A percentile compares a stretch with the other conserved stretches of the same genome.
These are phyloP conservation scores for Fraxinus sp. DNA, from an alignment of 305 asterid species.

Conservation along the genomic window DNA sequence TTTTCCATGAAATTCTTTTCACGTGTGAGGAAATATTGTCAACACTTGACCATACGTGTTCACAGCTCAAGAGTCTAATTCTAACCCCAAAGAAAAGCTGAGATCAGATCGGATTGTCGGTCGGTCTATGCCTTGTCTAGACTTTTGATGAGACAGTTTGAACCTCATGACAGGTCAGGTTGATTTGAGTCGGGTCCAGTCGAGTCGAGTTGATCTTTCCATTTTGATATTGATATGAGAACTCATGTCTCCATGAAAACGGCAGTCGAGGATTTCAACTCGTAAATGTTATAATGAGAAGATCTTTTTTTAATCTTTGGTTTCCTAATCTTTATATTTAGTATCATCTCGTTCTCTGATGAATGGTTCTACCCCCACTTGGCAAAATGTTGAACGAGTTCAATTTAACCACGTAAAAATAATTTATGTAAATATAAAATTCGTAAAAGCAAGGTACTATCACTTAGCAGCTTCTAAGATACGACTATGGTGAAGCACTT, in stretches of 20 bases:
- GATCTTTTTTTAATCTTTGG: not conserved
- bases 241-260: not conserved
- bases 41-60: not conserved
- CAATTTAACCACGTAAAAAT: too few species aligned
- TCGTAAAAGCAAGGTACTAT: too few species aligned
- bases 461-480: too few species aligned
- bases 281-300: not conserved
- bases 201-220: not conserved
- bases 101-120: not conserved
- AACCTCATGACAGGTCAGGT: not conserved
- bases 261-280: not conserved
- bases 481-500: too few species aligned
- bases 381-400: too few species aligned
- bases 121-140: not conserved
- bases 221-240: too few species aligned
- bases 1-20: not conserved
- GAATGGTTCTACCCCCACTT: too few species aligned
- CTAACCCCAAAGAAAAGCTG: not conserved
- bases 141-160: not conserved
- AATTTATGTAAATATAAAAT: too few species aligned
- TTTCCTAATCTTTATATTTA: too few species aligned
- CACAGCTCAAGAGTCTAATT: not conserved
- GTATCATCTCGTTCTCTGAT: too few species aligned
- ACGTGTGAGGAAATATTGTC: not conserved
- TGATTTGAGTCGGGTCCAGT: too few species aligned